Conservation (phyloP, 176 grass and related monocot species). For the Pontederia paniculata region DNA sequence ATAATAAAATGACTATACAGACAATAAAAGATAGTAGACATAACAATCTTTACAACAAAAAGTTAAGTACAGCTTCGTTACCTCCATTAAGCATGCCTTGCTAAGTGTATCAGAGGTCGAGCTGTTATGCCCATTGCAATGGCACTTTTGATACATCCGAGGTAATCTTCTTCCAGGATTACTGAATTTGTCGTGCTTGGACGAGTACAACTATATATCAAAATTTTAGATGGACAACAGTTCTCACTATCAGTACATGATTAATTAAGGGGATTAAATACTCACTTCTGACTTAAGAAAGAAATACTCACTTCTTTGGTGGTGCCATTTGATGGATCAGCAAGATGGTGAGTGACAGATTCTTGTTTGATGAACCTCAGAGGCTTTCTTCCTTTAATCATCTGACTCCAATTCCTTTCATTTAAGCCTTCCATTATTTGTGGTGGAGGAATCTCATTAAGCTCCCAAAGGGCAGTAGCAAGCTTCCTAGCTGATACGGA, state of each 20-base stretch:
- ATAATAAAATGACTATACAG: too few relatives aligned
- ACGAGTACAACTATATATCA: not conserved
- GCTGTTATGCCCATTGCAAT: not conserved
- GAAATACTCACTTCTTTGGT: too few relatives aligned
- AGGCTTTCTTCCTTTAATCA: not conserved
- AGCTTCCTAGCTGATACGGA: slow-evolving; percentile 4
- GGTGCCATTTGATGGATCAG: too few relatives aligned
- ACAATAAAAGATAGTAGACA: too few relatives aligned
- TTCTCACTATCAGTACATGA: too few relatives aligned
- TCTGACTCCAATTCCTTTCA: not conserved
- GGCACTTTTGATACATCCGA: not conserved
- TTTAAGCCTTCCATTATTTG: not conserved
- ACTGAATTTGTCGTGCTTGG: not conserved
- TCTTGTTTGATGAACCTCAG: not conserved
- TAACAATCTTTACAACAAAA: too few relatives aligned
- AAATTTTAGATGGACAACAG: too few relatives aligned
- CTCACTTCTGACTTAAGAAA: too few relatives aligned
- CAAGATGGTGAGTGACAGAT: too few relatives aligned
- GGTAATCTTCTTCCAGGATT: too few relatives aligned
- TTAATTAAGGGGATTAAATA: too few relatives aligned
- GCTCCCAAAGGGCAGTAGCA: slow-evolving; percentile 3
- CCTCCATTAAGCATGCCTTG: slow-evolving; percentile 1
- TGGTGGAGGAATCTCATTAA: not conserved
- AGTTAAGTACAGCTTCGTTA: too few relatives aligned
- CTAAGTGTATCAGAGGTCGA: not conserved